Base-by-base conservation (phyloP, 2,329 filamentous ascomycete genomes). In the Dryadomyces quercivorus region DNA sequence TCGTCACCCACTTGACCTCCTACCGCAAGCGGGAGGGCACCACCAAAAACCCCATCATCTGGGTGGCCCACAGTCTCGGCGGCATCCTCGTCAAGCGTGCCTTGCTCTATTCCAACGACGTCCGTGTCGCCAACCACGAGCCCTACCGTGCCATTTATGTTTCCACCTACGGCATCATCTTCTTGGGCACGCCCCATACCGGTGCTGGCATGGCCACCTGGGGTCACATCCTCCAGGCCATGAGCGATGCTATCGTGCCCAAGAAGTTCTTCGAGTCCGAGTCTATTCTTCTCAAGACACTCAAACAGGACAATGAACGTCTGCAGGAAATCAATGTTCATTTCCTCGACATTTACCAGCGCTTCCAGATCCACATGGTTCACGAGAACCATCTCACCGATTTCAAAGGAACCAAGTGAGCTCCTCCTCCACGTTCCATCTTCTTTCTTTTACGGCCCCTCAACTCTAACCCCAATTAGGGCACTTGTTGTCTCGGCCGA, bases 131-230 rank as follows among this genome's bases (percentile, higher is more conserved):
- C 55, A 75, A 80, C 60, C 77, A 82, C 42, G 79, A 86, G 57
- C 76, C 85, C 54, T 75, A 81, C 40, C 77, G 84, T 20, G 84
- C 83, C 12, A 79, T 89, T 52, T 88, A 78, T 60, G 76, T 88
- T 10, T 88, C 84, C 1, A 90, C 86, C 0, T 90, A 84, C 62
- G 86, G 82, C 22, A 79, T 90, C 55, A 74, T 90, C 38, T 91
- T 91, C 64, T 74, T 91, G 31, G 86, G 86, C 15, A 91, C 86
- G 15, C 86, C 86, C 7, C 86, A 90, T 65, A 80, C 76, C 18
- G 86, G 85, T 9, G 81, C 84, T 1, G 82, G 83, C 58, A 69
- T 83, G 2, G 85, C 85, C 1, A 76, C 78, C 61, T 88, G 84
- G 84, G 85, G 80, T 0, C 69, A 76, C 12, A 70, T 85, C 54